These are phyloP conservation scores for Botrytis fabae DNA, from an alignment of 2,329 filamentous ascomycete genomes.

Conservation along the genomic window DNA sequence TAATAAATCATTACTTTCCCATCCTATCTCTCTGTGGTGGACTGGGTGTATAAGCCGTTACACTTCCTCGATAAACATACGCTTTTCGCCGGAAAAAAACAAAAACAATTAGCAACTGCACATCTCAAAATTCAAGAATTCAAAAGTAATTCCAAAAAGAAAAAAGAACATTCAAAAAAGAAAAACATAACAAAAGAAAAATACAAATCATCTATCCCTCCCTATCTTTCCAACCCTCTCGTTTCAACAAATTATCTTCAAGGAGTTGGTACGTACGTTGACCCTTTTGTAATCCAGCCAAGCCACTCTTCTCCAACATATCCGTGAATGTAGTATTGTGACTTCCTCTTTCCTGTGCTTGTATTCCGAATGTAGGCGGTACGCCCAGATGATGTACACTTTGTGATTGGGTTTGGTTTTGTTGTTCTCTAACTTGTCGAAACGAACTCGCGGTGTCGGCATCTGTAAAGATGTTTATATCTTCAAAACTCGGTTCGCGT, in stretches of 20 bases:
- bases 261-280: constrained; percentile 35
- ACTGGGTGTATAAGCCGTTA: constrained; percentile 17
- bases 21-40: constrained; percentile 7
- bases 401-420: not conserved
- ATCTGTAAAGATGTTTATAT: constrained; percentile 56
- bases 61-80: constrained; percentile 22
- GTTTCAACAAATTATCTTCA: constrained; percentile 3
- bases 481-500: constrained; percentile 49
- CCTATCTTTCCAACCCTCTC: not conserved
- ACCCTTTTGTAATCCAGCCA: constrained; percentile 42
- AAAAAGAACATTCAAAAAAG: not conserved
- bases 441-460: constrained; percentile 45
- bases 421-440: constrained; percentile 24
- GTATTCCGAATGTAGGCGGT: not conserved
- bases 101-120: constrained; percentile 14
- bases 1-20: not conserved
- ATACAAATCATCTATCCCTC: not conserved
- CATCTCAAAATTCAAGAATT: not conserved
- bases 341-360: constrained; percentile 22
- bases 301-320: constrained; percentile 51
- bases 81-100: constrained; percentile 9
- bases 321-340: constrained; percentile 51
- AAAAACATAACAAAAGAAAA: not conserved
- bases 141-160: not conserved
- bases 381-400: constrained; percentile 6